Evolutionary conservation across 2,329 filamentous ascomycete genomes (phyloP), one percentile per base, ranked within the genome.

Genomic region (Fusarium irregulare): DNA sequence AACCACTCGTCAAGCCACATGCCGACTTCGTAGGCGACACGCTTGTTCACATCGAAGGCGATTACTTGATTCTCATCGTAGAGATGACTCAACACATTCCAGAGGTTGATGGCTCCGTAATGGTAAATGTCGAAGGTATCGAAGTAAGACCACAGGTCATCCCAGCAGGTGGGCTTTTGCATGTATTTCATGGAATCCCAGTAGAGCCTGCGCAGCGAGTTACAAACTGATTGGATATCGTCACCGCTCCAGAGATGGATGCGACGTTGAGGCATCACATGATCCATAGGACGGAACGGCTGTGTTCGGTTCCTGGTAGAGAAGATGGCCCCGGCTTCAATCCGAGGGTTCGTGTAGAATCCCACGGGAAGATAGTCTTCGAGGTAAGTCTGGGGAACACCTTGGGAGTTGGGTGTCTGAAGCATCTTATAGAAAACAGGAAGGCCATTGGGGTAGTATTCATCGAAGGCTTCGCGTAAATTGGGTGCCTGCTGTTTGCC

Each of bases 41-140:
- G 65, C 40, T 74, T 71, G 41, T 59, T 50, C 28, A 79, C 28
- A 21, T 78, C 77, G 3, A 63, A 55, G 16, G 73, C 56, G 34
- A 82, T 78, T 14, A 76, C 72, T 37, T 73, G 60, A 28, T 84
- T 85, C 71, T 85, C 83, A 18, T 78, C 76, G 42, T 72, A 74
- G 3, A 86, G 72, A 11, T 79, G 78, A 30, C 80, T 78, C 46
- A 85, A 68, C 34, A 86, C 78, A 27, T 82, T 83, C 80, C 81
- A 85, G 14, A 87, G 76, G 64, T 87, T 87, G 64, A 81, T 76
- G 0, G 81, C 82, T 10, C 85, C 85, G 14, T 80, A 77, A 37
- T 78, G 49, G 73, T 84, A 87, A 28, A 87, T 76, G 51, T 87
- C 85, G 12, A 74, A 61, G 2, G 80, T 78, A 66, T 87, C 85